Evolutionary conservation across 495 filamentous ascomycete species (phyloP), one percentile per base, ranked within the genome.

Genomic region (Evansstolkia leycettana): DNA sequence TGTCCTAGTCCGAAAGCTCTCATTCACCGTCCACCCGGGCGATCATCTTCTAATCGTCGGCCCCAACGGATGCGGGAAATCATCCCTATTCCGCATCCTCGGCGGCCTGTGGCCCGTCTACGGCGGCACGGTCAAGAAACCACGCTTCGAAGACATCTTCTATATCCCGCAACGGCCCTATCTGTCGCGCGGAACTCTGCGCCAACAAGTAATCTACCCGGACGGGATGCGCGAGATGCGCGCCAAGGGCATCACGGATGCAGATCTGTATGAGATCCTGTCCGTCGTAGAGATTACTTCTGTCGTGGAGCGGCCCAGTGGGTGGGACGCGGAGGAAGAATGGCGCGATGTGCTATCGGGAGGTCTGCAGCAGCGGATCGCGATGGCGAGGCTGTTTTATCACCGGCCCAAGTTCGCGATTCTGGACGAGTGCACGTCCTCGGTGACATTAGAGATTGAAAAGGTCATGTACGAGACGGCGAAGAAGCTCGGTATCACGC

Each of bases 41-140:
- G 83, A 92, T 33, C 92, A 98, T 48, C 75, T 98, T 7, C 72
- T 98, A 24, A 92, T 98, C 31, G 83, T 95, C 17, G 90, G 90
- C 2, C 90, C 90, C 12, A 98, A 98, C 53, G 90, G 90, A 15
- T 98, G 90, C 56, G 90, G 90, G 27, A 98, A 98, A 56, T 93
- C 84, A 0, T 87, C 80, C 13, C 73, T 98, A 3, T 98, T 98
- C 67, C 76, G 90, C 17, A 98, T 98, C 50, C 71, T 98, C 23
- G 90, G 90, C 33, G 90, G 90, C 6, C 72, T 98, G 1, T 98
- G 90, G 90, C 90, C 90, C n/a, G 92, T 96, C 20, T 96, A 96
- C 58, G 90, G 90, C 38, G 90, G 90, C 25, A 81, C 70, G 1
- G 90, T 98, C 16, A 73, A 78, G 46, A 95, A 94, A 52, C 90